Percentiles rank a stretch among this genome's conserved stretches.
Evolutionary conservation across 768 basidiomycete species (phyloP).

Genomic region (Butyriboletus loyo): DNA sequence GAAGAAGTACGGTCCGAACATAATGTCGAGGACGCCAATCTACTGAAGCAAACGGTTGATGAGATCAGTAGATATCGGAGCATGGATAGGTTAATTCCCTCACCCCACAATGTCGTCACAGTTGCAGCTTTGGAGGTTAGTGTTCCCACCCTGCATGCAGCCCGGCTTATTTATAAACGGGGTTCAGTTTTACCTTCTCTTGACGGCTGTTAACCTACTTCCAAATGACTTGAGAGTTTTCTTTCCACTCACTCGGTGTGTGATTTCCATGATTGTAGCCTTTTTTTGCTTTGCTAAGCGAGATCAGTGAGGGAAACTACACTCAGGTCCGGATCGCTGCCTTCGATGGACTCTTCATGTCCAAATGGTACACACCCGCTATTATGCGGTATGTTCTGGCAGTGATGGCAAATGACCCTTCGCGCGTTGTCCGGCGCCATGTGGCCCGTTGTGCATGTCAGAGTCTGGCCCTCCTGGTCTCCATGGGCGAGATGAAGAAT

Average conservation of each 20-base stretch:
- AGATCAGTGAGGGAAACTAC: slow-evolving; percentile 84
- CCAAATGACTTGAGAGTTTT: slow-evolving; percentile 75
- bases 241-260: slow-evolving; percentile 86
- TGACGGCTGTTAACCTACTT: slow-evolving; percentile 73
- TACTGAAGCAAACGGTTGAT: slow-evolving; percentile 70
- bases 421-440: slow-evolving; percentile 77
- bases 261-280: slow-evolving; percentile 2
- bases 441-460: slow-evolving; percentile 84
- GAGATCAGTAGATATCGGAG: slow-evolving; percentile 91
- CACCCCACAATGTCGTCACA: slow-evolving; percentile 91
- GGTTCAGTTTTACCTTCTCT: slow-evolving; percentile 71
- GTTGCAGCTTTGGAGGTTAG: slow-evolving; percentile 85
- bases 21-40: slow-evolving; percentile 62
- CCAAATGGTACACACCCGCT: slow-evolving; percentile 80
- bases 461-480: slow-evolving; percentile 79
- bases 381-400: slow-evolving; percentile 87
- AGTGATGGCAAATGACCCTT: slow-evolving; percentile 84
- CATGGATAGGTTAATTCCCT: slow-evolving; percentile 94
- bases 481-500: slow-evolving; percentile 88
- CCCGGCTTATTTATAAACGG: slow-evolving; percentile 4
- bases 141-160: slow-evolving; percentile 4
- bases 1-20: slow-evolving; percentile 65
- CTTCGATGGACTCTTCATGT: slow-evolving; percentile 90
- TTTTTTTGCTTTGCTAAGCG: slow-evolving; percentile 8
- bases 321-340: slow-evolving; percentile 89